Evolutionary conservation across 2,329 filamentous ascomycete genomes (phyloP), one percentile per base, ranked within the genome.

Genomic region (Talaromyces pinophilus): DNA sequence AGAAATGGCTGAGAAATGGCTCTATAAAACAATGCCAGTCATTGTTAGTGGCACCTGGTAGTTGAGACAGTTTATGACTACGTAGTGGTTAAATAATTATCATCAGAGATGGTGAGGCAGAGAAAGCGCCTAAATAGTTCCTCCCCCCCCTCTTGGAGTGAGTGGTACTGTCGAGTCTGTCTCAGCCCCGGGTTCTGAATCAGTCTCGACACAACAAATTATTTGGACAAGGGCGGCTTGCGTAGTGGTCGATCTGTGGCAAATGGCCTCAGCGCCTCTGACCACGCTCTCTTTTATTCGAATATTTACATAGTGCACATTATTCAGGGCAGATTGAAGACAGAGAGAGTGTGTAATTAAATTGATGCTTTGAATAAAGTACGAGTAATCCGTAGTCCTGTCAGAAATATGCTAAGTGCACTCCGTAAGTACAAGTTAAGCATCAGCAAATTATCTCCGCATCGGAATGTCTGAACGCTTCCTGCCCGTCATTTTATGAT

Each of bases 401-500:
- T 50, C 46, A 48, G 19, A 22, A 15, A 8, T 30, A 17, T 15
- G 11, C 1, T 3, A 3, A 54, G 50, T n/a, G 15, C 11, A 35
- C 33, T 35, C 2, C 8, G 8, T n/a, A 5, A 50, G 25, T 33
- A 33, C 15, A 54, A 52, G 22, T 52, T 52, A 17, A 30, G 25
- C 17, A 35, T 33, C 30, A 33, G 52, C 30, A 55, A 55, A 38
- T 57, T 38, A 38, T 38, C 30, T 57, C 54, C 54, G 54, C 54
- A 57, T 57, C 54, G 54, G 54, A 57, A 57, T 57, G 54, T 57
- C 10, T 57, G 33, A 38, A 35, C 28, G 7, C 52, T 33, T 33
- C 44, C 46, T 54, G 50, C 15, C 28, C 28, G 50, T 33, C 50
- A 54, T 54, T 38, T 33, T 38, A 25, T 61, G 52, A 65, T 55